Percentiles rank a stretch among this genome's conserved stretches.
phyloP scores from a whole-genome alignment of 768 basidiomycete species.

The Pluteus cervinus region DNA sequence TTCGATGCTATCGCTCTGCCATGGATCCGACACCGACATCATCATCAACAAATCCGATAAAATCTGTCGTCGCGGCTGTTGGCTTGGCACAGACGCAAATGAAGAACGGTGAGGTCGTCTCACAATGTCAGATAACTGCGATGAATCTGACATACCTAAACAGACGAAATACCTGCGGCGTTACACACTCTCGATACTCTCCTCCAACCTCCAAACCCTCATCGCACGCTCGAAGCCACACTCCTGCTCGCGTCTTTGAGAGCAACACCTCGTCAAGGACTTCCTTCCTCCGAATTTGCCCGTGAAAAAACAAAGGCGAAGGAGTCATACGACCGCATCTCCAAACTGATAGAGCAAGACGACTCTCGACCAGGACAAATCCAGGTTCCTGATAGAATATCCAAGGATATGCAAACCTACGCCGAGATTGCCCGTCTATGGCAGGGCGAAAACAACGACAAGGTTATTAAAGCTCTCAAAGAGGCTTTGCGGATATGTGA shows the following conservation, averaged over 20 bases:
- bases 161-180: constrained; percentile 80
- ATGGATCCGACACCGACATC: no score
- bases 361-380: constrained; percentile 33
- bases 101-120: constrained; percentile 50
- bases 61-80: constrained; percentile 73
- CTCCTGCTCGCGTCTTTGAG: constrained; percentile 87
- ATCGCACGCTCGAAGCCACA: constrained; percentile 74
- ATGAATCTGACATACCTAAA: constrained; percentile 3
- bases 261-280: constrained; percentile 74
- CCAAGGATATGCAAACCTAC: constrained; percentile 82
- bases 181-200: constrained; percentile 81
- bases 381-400: constrained; percentile 46
- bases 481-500: constrained; percentile 68
- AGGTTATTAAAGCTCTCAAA: constrained; percentile 64
- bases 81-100: constrained; percentile 87
- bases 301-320: constrained; percentile 72
- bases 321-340: constrained; percentile 74
- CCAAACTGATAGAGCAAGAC: constrained; percentile 62
- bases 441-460: constrained; percentile 75
- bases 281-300: constrained; percentile 64
- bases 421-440: constrained; percentile 88
- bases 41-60: no score
- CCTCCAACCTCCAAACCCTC: constrained; percentile 58
- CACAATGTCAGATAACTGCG: background rate
- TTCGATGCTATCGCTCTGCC: constrained; percentile 62